Base-by-base conservation (phyloP, 805 yeast species). In the Tetrapisispora iriomotensis region DNA sequence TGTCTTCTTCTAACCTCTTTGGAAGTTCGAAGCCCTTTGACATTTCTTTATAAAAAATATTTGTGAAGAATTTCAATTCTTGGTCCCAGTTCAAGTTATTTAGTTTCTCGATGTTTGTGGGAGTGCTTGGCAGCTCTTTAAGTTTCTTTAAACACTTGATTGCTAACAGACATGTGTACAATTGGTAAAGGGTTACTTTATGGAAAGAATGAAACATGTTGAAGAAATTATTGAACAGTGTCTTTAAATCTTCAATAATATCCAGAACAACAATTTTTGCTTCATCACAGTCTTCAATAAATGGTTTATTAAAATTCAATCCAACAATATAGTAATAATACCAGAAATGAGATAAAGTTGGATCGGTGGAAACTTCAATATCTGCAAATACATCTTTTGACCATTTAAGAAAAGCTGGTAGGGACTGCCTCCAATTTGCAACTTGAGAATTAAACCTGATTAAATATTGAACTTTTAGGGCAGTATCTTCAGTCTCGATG, bases 291-390 rank as follows among this genome's bases (percentile, higher is more conserved):
- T 61, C 64, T 27, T 73, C 77, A 29, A 75, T 67, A 47, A 77
- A 76, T 2, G 81, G 82, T 30, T 78, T 62, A 49, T 77, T 77
- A 38, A 77, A 65, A 41, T 82, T 75, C n/a, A 77, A 59, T 14
- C 72, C 55, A 2, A 75, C 68, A 33, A 77, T 68, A 49, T 77
- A 77, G 52, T 77, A 77, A 48, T 73, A 74, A 48, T 72, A 75
- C 49, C 75, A 62, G 34, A 75, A 70, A 35, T 72, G 65, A 31
- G 75, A 65, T 17, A 67, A 60, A 0, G 77, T 74, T 0, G 81
- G 80, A 46, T 75, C 75, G 8, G 64, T 57, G 12, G 62, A 51
- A 32, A 67, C 67, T 10, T 75, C 72, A 14, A 66, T 58, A 35
- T 54, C 53, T 30, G 53, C 54, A 27, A 77, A 56, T n/a, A 57